Evolutionary conservation across 306 rosid genomes (phyloP).

Genomic region (Rubus idaeus): DNA sequence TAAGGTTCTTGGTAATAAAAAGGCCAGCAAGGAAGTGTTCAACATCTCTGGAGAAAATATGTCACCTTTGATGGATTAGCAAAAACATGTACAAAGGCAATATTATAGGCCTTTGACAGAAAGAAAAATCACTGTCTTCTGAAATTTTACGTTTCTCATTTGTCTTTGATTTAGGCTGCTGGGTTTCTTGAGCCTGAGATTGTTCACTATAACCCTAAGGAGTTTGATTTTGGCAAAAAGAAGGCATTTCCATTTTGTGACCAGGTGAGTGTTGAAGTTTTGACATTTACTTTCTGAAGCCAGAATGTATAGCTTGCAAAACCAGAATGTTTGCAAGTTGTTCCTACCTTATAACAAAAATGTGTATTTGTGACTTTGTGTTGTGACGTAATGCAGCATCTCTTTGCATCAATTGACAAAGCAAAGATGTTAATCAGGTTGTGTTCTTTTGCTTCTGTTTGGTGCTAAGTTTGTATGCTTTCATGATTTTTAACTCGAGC

Average conservation of each 20-base stretch:
- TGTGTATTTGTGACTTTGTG: neutral
- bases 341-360: neutral
- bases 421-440: constrained; percentile 37
- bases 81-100: constrained; percentile 94
- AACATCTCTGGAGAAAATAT: constrained; percentile 89
- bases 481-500: too few relatives aligned
- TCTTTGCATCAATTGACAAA: constrained; percentile 86
- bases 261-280: constrained; percentile 48
- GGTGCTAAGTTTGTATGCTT: too few relatives aligned
- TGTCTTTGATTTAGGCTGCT: constrained; percentile 58
- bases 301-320: neutral
- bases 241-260: constrained; percentile 95
- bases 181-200: constrained; percentile 97
- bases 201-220: constrained; percentile 88
- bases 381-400: constrained; percentile 57
- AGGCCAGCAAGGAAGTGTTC: constrained; percentile 89
- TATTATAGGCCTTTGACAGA: neutral
- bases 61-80: constrained; percentile 94
- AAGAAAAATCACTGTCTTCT: neutral
- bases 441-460: too few relatives aligned
- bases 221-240: constrained; percentile 89
- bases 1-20: constrained; percentile 80
- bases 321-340: neutral
- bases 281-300: neutral
- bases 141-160: neutral